A percentile compares a stretch with the other conserved stretches of the same genome.
Evolutionary conservation across 257 asterid species (phyloP).

Genomic region (Lantana camara): DNA sequence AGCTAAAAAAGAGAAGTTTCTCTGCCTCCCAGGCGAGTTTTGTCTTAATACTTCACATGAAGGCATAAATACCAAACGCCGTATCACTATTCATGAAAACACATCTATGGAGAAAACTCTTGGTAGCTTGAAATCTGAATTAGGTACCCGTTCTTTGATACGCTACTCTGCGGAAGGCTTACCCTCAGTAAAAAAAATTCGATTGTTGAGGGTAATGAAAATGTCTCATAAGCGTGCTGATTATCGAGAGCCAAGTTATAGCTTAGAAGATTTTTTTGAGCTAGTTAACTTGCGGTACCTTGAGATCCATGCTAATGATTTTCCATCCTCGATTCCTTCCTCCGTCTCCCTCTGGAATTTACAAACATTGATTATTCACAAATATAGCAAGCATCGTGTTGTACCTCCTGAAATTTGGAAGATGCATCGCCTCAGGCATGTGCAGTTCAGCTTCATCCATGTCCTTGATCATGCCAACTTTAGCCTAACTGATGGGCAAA

Average conservation of each 20-base stretch:
- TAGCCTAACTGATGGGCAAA: neutral
- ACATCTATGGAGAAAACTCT: neutral
- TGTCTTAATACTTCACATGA: neutral
- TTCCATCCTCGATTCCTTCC: no score
- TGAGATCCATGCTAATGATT: no score
- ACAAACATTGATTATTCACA: slow-evolving; percentile 8
- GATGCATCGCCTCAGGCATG: slow-evolving; percentile 23
- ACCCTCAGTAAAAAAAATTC: neutral
- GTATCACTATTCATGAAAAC: neutral
- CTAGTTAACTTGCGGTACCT: no score
- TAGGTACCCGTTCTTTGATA: neutral
- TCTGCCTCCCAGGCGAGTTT: neutral
- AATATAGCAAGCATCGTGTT: neutral
- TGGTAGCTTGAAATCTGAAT: neutral
- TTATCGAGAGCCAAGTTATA: no score
- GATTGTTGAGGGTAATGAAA: slow-evolving; percentile 25
- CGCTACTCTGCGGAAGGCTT: neutral
- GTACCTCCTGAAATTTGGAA: slow-evolving; percentile 13
- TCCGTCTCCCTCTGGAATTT: no score
- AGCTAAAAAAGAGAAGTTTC: slow-evolving; percentile 7
- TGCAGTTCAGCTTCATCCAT: neutral
- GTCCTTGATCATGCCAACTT: slow-evolving; percentile 1
- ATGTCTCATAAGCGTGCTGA: no score
- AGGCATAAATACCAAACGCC: neutral
- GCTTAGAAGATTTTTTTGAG: no score